Conservation (phyloP, 169 alveolate genomes). For the Cryptosporidium meleagridis region DNA sequence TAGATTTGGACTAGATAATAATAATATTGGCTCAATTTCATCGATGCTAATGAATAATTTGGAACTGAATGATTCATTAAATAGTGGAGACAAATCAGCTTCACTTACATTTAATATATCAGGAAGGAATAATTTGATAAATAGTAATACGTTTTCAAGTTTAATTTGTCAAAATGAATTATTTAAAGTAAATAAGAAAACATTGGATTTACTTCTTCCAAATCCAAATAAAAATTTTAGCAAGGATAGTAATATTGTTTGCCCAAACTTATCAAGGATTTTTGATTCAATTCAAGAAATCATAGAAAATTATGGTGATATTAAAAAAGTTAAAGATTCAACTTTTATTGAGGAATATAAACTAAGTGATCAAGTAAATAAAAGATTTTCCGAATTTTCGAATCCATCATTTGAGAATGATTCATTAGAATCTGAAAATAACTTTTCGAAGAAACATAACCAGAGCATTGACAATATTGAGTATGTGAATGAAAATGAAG, state of each 20-base stretch:
- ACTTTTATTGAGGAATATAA: not conserved
- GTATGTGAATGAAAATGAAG: not conserved
- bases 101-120: slow-evolving; percentile 32
- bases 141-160: not conserved
- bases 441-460: not conserved
- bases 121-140: not conserved
- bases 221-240: not conserved
- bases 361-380: not conserved
- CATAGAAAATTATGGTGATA: not conserved
- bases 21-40: slow-evolving; percentile 47
- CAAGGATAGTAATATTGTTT: not conserved
- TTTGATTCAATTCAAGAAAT: slow-evolving; percentile 25
- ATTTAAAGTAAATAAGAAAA: not conserved
- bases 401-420: not conserved
- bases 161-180: not conserved
- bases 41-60: slow-evolving; percentile 60
- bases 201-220: slow-evolving; percentile 7
- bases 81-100: not conserved
- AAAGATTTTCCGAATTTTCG: not conserved
- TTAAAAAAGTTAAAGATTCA: not conserved
- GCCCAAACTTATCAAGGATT: slow-evolving; percentile 2
- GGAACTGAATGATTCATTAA: not conserved
- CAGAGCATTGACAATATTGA: not conserved
- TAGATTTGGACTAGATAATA: slow-evolving; percentile 16
- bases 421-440: not conserved